phyloP scores from a whole-genome alignment of 768 basidiomycete genomes.

The Cystofilobasidium ferigula region DNA sequence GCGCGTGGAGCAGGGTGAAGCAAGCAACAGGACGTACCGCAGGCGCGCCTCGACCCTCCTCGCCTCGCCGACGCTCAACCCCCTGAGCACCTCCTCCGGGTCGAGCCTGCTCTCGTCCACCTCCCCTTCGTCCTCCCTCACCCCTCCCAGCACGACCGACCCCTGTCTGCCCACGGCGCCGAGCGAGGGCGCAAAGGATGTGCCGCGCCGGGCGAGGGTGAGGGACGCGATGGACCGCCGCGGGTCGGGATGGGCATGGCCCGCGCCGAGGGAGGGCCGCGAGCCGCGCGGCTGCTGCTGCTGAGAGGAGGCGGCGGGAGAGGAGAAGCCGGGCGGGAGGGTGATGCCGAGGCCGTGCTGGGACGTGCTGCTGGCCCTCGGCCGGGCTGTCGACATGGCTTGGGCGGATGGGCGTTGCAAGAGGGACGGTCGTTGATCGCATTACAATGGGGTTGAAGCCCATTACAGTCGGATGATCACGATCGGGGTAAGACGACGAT shows the following conservation, averaged over 20 bases:
- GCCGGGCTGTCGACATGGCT: too few species aligned
- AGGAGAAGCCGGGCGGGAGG: neutral
- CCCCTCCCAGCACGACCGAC: neutral
- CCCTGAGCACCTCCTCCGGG: constrained; percentile 19
- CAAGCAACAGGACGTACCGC: constrained; percentile 1
- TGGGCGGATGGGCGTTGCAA: too few species aligned
- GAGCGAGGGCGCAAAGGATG: neutral
- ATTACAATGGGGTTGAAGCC: too few species aligned
- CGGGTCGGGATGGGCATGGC: neutral
- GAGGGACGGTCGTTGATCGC: too few species aligned
- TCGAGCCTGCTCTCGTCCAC: constrained; percentile 6
- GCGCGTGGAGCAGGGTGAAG: neutral
- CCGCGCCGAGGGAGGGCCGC: neutral
- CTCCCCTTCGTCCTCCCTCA: neutral
- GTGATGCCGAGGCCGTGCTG: neutral
- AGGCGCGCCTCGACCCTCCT: constrained; percentile 20
- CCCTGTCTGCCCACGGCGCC: neutral
- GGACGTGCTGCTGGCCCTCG: neutral
- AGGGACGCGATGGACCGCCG: constrained; percentile 2
- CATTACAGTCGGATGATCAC: too few species aligned
- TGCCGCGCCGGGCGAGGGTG: neutral
- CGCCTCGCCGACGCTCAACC: constrained; percentile 19
- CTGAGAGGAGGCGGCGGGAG: neutral
- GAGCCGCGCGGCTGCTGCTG: neutral
- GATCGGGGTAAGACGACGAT: too few species aligned